A percentile compares a stretch with the other conserved stretches of the same genome.
These are phyloP conservation scores for Backusella parvicylindrica DNA, from an alignment of 192 early-diverging fungal genomes.

Conservation along the genomic window DNA sequence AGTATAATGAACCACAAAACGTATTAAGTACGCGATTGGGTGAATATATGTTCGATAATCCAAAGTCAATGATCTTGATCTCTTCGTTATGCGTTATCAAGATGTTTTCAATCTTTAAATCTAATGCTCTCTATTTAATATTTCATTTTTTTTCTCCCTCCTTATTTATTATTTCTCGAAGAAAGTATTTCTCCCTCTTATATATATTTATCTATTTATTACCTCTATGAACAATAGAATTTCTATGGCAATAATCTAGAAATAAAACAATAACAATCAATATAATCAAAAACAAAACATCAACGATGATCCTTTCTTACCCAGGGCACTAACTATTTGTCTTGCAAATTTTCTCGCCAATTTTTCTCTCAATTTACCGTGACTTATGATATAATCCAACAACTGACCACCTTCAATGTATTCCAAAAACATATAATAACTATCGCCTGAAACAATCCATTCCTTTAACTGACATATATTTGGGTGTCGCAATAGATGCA, in stretches of 20 bases:
- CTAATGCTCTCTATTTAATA: background rate
- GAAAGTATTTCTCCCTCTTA: background rate
- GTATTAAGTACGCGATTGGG: conserved; percentile 46
- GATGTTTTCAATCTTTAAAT: conserved; percentile 85
- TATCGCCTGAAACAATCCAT: conserved; percentile 56
- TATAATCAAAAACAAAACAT: background rate
- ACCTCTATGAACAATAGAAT: conserved; percentile 26
- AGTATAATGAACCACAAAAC: conserved; percentile 70
- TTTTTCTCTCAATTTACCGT: conserved; percentile 75
- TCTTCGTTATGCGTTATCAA: conserved; percentile 63
- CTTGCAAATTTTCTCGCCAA: conserved; percentile 75
- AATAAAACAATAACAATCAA: background rate
- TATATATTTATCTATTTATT: background rate
- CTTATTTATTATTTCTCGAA: no score
- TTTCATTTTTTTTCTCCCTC: background rate
- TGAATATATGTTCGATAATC: conserved; percentile 73
- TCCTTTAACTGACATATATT: conserved; percentile 77
- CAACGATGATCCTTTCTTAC: conserved; percentile 12
- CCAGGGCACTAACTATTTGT: conserved; percentile 67
- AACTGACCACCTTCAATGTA: conserved; percentile 79
- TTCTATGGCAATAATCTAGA: conserved; percentile 24
- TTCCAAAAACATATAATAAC: conserved; percentile 75
- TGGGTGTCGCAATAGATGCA: conserved; percentile 78
- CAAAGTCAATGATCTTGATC: conserved; percentile 90
- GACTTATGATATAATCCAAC: conserved; percentile 78